phyloP scores from a whole-genome alignment of 2,329 filamentous ascomycete species.

The Davidsoniella virescens region DNA sequence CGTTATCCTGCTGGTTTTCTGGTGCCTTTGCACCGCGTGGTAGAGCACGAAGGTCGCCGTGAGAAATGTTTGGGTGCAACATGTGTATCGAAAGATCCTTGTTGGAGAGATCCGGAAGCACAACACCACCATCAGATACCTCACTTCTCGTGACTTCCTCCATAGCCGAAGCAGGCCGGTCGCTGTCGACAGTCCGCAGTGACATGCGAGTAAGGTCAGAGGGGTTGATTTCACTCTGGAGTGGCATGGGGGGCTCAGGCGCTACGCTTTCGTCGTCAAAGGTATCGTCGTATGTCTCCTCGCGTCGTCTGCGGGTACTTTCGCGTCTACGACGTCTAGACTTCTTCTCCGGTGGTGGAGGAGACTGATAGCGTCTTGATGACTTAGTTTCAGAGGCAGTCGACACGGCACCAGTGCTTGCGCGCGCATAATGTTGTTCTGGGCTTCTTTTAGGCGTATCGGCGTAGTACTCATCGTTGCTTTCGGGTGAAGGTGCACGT shows the following conservation, averaged over 20 bases:
- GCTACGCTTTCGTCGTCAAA: constrained; percentile 40
- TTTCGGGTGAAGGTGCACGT: constrained; percentile 1
- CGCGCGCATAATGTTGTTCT: constrained; percentile 22
- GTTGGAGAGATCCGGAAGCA: not conserved
- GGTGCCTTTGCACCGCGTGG: constrained; percentile 23
- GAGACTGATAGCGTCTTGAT: constrained; percentile 4
- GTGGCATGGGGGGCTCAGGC: constrained; percentile 59
- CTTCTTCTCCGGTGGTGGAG: constrained; percentile 17
- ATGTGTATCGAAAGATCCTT: constrained; percentile 33
- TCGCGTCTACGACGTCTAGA: constrained; percentile 33
- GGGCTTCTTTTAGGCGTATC: constrained; percentile 30
- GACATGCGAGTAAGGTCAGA: constrained; percentile 82
- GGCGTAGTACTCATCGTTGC: constrained; percentile 11
- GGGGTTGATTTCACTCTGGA: constrained; percentile 70
- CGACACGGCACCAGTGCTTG: constrained; percentile 22
- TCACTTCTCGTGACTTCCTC: constrained; percentile 40
- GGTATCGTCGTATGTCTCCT: constrained; percentile 26
- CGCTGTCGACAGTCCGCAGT: constrained; percentile 67
- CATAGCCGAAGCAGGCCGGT: constrained; percentile 52
- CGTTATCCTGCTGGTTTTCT: constrained; percentile 14
- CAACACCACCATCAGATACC: constrained; percentile 46
- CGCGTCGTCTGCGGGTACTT: constrained; percentile 20
- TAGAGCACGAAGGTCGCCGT: constrained; percentile 39
- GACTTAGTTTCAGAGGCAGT: constrained; percentile 23
- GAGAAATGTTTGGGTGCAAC: constrained; percentile 48